Evolutionary conservation across 208 protist genomes (phyloP), one percentile per base, ranked within the genome.

Genomic region (Leishmania tropica): DNA sequence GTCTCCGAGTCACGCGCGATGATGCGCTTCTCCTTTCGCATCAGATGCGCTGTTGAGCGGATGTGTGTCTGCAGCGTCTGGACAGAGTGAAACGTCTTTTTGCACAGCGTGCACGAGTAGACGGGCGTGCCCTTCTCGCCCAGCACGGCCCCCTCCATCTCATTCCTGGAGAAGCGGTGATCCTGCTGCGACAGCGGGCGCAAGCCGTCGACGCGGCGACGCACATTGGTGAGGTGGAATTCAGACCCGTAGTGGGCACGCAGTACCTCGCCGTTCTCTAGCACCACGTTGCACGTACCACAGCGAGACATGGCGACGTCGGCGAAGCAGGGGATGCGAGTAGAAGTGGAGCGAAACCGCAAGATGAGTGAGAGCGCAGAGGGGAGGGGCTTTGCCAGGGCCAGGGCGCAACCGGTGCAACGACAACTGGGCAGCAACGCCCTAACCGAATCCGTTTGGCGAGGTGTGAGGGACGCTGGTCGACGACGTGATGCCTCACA

Each of bases 21-120:
- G 78, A 98, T 97, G 78, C 94, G 95, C 88, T 98, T 81, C 87
- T 98, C 94, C 87, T 98, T 98, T 62, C 91, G 92, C 79, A 98
- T 96, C 37, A 98, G 85, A 82, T 98, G 95, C 1, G 95, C 94
- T 35, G 93, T 98, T 35, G 95, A 98, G 85, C 93, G 93, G 48
- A 98, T 87, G 84, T 98, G 95, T 8, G 94, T 88, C 86, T 98
- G 95, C 37, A 98, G 90, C 15, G 95, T 98, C 77, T 97, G 95
- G 54, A 97, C 93, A 2, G 90, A 96, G 75, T 87, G 94, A 75
- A 98, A 98, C 3, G 89, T 92, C 80, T 98, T 98, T 74, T 96
- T 96, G 92, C 95, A 98, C 74, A 98, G 88, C 35, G 92, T 98
- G 88, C 95, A 98, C 6, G 92, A 94, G 81, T 93, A 98, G 15